phyloP scores from a whole-genome alignment of 306 rosid species.

The Trifolium dubium region DNA sequence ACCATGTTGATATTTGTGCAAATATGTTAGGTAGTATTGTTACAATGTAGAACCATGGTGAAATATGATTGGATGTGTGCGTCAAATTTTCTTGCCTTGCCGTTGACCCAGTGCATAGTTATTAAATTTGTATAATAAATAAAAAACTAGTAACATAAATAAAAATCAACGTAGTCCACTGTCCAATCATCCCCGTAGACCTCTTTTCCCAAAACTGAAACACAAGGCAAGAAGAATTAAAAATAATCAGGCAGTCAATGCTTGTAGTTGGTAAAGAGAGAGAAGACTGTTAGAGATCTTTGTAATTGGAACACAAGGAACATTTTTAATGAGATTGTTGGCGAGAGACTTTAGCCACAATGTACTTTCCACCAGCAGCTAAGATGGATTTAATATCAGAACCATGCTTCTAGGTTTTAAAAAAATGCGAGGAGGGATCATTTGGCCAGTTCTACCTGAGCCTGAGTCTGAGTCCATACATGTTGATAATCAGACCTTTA shows the following conservation, averaged over 20 bases:
- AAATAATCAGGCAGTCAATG: slow-evolving; percentile 23
- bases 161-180: neutral
- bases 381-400: slow-evolving; percentile 8
- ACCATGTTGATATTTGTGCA: neutral
- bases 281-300: slow-evolving; percentile 5
- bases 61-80: neutral
- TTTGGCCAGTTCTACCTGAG: slow-evolving; percentile 5
- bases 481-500: neutral
- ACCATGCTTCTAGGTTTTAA: slow-evolving; percentile 14
- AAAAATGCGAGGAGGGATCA: neutral
- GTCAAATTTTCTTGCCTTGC: neutral
- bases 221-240: neutral
- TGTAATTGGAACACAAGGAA: neutral
- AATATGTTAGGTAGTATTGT: neutral
- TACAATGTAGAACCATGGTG: neutral
- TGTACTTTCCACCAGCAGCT: neutral
- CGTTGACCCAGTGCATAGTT: neutral
- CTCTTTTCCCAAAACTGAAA: neutral
- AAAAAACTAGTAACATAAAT: neutral
- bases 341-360: slow-evolving; percentile 12
- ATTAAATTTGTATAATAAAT: neutral
- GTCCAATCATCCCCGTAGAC: neutral
- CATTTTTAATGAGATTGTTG: neutral
- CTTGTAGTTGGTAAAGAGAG: neutral
- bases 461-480: neutral